Evolutionary conservation across 352 stramenopile species (phyloP).

Genomic region (Hyaloperonospora brassicae): DNA sequence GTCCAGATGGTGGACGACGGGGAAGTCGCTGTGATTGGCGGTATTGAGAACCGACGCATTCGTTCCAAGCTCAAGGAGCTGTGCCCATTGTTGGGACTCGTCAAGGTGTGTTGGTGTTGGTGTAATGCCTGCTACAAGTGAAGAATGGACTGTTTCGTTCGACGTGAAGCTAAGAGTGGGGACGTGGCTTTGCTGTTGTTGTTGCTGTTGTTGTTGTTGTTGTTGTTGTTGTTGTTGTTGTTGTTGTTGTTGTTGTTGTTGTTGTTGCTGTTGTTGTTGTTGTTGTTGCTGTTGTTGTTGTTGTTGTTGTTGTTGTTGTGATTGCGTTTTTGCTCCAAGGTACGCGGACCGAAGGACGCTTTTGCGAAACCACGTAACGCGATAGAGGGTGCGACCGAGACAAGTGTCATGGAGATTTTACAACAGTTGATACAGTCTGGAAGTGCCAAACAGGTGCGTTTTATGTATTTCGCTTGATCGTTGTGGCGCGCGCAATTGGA

Average conservation of each 20-base stretch:
- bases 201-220: too few species aligned
- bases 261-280: too few species aligned
- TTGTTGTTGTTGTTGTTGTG: conserved; percentile 1
- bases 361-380: conserved; percentile 34
- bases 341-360: conserved; percentile 44
- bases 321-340: conserved; percentile 11
- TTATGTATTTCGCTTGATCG: too few species aligned
- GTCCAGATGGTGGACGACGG: conserved; percentile 75
- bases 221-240: background rate
- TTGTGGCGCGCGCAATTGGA: too few species aligned
- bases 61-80: conserved; percentile 52
- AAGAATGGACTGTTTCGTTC: background rate
- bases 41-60: conserved; percentile 68
- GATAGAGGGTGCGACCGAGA: conserved; percentile 4
- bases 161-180: too few species aligned
- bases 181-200: too few species aligned
- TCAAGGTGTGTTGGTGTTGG: conserved; percentile 31
- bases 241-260: conserved; percentile 1
- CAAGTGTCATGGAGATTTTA: conserved; percentile 46
- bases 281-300: background rate
- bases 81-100: conserved; percentile 62
- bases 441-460: too few species aligned
- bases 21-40: conserved; percentile 63
- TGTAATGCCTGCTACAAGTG: background rate
- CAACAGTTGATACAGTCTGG: conserved; percentile 29